Evolutionary conservation across 805 yeast genomes (phyloP).

Genomic region (Wickerhamomyces bovis): DNA sequence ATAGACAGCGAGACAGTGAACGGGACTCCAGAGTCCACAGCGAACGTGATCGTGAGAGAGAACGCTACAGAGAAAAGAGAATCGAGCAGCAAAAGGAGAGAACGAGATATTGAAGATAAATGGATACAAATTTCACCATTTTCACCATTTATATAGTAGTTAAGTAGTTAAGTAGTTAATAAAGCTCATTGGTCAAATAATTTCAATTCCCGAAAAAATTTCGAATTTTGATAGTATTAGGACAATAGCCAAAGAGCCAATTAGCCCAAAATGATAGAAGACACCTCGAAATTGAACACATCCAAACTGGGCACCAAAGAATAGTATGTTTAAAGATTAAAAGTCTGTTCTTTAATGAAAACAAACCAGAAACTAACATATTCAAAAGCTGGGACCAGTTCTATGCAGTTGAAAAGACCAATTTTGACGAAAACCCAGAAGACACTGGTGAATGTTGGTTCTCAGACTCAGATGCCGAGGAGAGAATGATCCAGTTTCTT

Average conservation of each 20-base stretch:
- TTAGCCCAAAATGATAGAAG: slow-evolving; percentile 29
- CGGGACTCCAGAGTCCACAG: slow-evolving; percentile 14
- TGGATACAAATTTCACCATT: neutral
- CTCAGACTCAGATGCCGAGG: slow-evolving; percentile 90
- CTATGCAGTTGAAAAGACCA: slow-evolving; percentile 64
- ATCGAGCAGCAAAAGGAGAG: slow-evolving; percentile 1
- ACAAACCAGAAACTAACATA: slow-evolving; percentile 13
- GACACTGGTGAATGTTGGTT: slow-evolving; percentile 98
- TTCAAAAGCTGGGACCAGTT: slow-evolving; percentile 74
- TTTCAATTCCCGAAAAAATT: neutral
- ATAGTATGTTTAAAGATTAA: slow-evolving; percentile 50
- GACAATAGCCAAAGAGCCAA: neutral
- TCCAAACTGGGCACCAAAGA: slow-evolving; percentile 84
- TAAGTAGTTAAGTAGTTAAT: too few relatives aligned
- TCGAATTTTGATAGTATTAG: neutral
- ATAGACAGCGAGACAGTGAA: slow-evolving; percentile 21
- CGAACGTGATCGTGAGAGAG: slow-evolving; percentile 17
- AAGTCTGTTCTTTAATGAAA: too few relatives aligned
- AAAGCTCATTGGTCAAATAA: neutral
- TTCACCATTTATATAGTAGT: too few relatives aligned
- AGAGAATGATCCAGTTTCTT: slow-evolving; percentile 70
- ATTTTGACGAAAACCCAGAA: slow-evolving; percentile 65
- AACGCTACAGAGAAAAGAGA: slow-evolving; percentile 11
- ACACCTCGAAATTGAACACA: slow-evolving; percentile 48
- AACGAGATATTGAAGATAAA: slow-evolving; percentile 1